Conservation (phyloP, 352 stramenopile genomes). For the Phytophthora syringae region DNA sequence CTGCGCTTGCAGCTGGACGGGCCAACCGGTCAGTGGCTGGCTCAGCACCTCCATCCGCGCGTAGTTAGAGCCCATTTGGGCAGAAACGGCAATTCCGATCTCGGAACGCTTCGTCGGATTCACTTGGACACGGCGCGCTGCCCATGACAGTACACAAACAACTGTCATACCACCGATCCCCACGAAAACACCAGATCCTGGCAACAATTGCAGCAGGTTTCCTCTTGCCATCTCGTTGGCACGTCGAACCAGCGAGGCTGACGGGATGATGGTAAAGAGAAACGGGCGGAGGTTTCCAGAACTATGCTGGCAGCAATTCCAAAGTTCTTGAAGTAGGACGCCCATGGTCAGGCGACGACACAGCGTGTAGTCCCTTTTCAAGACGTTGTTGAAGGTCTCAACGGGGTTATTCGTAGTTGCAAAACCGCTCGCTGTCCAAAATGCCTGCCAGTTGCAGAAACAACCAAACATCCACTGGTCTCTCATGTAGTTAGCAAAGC, state of each 20-base stretch:
- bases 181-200: neutral
- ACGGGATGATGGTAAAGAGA: neutral
- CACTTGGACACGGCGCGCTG: neutral
- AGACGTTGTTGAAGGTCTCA: conserved; percentile 28
- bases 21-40: too few relatives aligned
- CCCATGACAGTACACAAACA: neutral
- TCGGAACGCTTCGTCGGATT: neutral
- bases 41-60: neutral
- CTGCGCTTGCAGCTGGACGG: neutral
- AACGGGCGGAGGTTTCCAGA: neutral
- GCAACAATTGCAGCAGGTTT: neutral
- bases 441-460: conserved; percentile 25
- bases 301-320: neutral
- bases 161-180: neutral
- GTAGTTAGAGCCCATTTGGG: neutral
- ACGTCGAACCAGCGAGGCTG: neutral
- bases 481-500: conserved; percentile 20
- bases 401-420: conserved; percentile 38
- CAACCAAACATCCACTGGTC: conserved; percentile 7
- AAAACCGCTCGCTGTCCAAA: conserved; percentile 10
- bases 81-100: neutral
- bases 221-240: neutral
- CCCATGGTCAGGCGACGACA: conserved; percentile 19
- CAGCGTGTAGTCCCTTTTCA: conserved; percentile 33
- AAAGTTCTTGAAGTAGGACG: neutral